Conservation (phyloP, 2,329 filamentous ascomycete species). For the Neoscytalidium dimidiatum region DNA sequence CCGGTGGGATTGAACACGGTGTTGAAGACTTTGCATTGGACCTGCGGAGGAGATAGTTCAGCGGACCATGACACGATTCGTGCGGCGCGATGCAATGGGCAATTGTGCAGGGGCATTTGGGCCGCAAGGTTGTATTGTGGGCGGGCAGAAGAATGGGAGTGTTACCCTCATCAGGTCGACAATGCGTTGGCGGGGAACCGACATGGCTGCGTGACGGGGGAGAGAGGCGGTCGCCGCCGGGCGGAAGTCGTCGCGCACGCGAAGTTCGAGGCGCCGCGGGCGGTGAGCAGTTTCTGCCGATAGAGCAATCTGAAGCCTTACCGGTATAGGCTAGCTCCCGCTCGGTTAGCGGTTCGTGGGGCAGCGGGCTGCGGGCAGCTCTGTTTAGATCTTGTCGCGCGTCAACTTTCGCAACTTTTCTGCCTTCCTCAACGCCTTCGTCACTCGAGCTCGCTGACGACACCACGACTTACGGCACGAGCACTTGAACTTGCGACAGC, state of each 20-base stretch:
- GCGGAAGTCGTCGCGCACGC: not conserved
- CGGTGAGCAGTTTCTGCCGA: not conserved
- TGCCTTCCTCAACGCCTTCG: not conserved
- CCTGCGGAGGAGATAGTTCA: slow-evolving; percentile 51
- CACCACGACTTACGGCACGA: not conserved
- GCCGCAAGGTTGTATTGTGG: not conserved
- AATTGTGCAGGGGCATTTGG: not conserved
- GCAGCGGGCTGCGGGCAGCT: not conserved
- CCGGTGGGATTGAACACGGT: slow-evolving; percentile 86
- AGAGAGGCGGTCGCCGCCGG: slow-evolving; percentile 1
- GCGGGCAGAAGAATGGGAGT: not conserved
- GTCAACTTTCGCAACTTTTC: not conserved
- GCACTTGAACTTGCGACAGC: not conserved
- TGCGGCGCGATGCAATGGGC: not conserved
- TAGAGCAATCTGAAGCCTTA: not conserved
- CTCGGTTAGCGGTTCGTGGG: not conserved
- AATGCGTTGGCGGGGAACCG: slow-evolving; percentile 55
- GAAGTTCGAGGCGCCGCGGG: not conserved
- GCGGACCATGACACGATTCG: not conserved
- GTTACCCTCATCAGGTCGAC: slow-evolving; percentile 78
- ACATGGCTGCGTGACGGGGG: slow-evolving; percentile 39
- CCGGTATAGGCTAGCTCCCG: not conserved
- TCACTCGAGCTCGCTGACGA: not conserved
- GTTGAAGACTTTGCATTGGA: slow-evolving; percentile 89
- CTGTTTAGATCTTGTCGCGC: not conserved